Evolutionary conservation across 805 yeast species (phyloP).

Genomic region (Spencermartinsiella europaea): DNA sequence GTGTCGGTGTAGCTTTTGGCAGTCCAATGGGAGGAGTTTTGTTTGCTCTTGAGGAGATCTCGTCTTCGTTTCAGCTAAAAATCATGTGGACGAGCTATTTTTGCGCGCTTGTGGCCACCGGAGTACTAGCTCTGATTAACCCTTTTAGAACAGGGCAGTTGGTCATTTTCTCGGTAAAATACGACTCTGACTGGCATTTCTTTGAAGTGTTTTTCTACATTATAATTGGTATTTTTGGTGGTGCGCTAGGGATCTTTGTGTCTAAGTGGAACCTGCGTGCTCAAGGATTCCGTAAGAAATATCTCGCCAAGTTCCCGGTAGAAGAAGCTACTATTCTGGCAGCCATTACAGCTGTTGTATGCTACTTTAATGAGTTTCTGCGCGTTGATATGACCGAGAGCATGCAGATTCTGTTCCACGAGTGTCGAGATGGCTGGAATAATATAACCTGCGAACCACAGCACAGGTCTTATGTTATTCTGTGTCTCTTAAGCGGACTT

Average conservation of each 20-base stretch:
- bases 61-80: conserved; percentile 63
- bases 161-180: conserved; percentile 86
- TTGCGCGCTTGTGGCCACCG: conserved; percentile 83
- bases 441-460: conserved; percentile 28
- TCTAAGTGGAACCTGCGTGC: conserved; percentile 69
- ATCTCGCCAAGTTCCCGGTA: conserved; percentile 51
- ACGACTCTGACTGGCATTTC: conserved; percentile 79
- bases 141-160: conserved; percentile 95
- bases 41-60: conserved; percentile 87
- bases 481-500: conserved; percentile 65
- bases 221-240: conserved; percentile 84
- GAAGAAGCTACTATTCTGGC: conserved; percentile 70
- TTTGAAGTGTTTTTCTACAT: conserved; percentile 75
- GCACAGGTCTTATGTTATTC: conserved; percentile 32
- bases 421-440: conserved; percentile 55
- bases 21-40: conserved; percentile 97
- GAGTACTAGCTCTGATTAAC: conserved; percentile 70
- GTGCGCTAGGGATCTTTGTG: conserved; percentile 77
- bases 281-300: conserved; percentile 71
- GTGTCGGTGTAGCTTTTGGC: conserved; percentile 98
- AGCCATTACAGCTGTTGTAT: conserved; percentile 62
- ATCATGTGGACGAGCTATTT: conserved; percentile 91
- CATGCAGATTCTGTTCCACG: conserved; percentile 85
- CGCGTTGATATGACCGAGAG: conserved; percentile 90
- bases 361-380: conserved; percentile 79